phyloP scores from a whole-genome alignment of 176 grass and related monocot species.

The Raddia distichophylla region DNA sequence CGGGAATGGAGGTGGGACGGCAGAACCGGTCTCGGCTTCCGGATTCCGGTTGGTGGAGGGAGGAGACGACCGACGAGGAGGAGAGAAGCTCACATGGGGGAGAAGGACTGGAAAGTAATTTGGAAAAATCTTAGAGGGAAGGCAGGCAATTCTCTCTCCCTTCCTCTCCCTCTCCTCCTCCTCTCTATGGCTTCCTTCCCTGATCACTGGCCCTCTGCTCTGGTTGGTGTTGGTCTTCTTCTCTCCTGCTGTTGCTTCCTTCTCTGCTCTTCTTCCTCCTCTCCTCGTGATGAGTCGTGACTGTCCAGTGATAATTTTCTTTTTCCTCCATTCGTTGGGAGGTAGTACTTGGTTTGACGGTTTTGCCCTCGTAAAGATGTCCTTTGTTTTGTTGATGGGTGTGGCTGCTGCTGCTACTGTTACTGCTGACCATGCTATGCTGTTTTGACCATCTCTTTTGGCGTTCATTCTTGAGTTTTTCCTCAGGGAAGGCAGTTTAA shows the following conservation, averaged over 20 bases:
- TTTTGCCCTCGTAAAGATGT: slow-evolving; percentile 50
- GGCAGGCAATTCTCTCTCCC: background rate
- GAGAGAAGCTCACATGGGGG: slow-evolving; percentile 48
- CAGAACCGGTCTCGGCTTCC: slow-evolving; percentile 16
- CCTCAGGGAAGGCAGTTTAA: too few species aligned
- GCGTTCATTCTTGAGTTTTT: background rate
- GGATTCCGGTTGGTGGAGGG: slow-evolving; percentile 45
- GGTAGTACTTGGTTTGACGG: slow-evolving; percentile 27
- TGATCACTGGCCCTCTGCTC: background rate
- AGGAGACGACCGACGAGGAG: slow-evolving; percentile 48
- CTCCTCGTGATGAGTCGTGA: slow-evolving; percentile 21
- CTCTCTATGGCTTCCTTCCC: slow-evolving; percentile 28
- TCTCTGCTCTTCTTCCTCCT: slow-evolving; percentile 35
- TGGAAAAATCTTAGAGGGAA: slow-evolving; percentile 17
- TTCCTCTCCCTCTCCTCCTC: background rate
- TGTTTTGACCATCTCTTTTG: slow-evolving; percentile 7
- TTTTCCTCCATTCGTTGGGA: background rate
- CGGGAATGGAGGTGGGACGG: slow-evolving; percentile 15
- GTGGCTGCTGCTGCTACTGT: background rate
- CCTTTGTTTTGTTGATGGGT: slow-evolving; percentile 38
- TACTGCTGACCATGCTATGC: background rate
- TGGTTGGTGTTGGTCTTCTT: slow-evolving; percentile 33
- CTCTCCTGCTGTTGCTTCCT: slow-evolving; percentile 36
- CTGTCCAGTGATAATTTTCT: slow-evolving; percentile 41
- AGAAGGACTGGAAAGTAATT: slow-evolving; percentile 48